Percentiles rank a stretch among this genome's conserved stretches.
Conservation (phyloP, 2,329 filamentous ascomycete species). For the Xylariaceae sp. region DNA sequence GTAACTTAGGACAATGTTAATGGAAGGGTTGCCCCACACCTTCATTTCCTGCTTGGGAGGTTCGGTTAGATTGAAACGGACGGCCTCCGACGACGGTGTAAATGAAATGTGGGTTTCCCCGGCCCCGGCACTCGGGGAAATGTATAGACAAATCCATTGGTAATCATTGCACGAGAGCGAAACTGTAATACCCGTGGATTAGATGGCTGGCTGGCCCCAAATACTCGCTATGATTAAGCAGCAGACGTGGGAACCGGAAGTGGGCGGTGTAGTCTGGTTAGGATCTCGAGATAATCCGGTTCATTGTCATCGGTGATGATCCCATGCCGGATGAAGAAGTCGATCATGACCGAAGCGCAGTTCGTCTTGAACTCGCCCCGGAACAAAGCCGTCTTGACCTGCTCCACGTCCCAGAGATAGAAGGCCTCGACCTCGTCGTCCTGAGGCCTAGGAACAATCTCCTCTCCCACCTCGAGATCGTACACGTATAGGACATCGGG, state of each 20-base stretch:
- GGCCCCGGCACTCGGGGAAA: too few species aligned
- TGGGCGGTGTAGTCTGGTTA: conserved; percentile 35
- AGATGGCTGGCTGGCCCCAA: neutral
- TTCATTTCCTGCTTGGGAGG: too few species aligned
- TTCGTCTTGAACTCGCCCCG: conserved; percentile 73
- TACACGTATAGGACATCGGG: conserved; percentile 73
- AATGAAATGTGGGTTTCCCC: too few species aligned
- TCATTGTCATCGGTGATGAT: conserved; percentile 67
- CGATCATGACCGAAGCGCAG: conserved; percentile 67
- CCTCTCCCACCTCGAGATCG: conserved; percentile 61
- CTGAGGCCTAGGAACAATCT: conserved; percentile 60
- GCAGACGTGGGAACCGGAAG: conserved; percentile 24
- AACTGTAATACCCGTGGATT: too few species aligned
- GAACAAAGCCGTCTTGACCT: conserved; percentile 58
- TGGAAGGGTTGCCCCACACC: too few species aligned
- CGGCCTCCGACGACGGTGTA: too few species aligned
- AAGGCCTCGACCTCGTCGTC: conserved; percentile 63
- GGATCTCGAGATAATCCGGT: conserved; percentile 66
- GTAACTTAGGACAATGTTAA: too few species aligned
- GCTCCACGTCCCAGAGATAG: conserved; percentile 57
- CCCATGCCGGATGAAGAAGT: conserved; percentile 73
- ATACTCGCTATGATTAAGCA: neutral
- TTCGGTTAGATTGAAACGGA: too few species aligned
- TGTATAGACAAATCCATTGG: too few species aligned
- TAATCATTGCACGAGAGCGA: too few species aligned